Percentiles rank a stretch among this genome's conserved stretches.
phyloP scores from a whole-genome alignment of 495 filamentous ascomycete genomes.

The Hypoxylon fragiforme region DNA sequence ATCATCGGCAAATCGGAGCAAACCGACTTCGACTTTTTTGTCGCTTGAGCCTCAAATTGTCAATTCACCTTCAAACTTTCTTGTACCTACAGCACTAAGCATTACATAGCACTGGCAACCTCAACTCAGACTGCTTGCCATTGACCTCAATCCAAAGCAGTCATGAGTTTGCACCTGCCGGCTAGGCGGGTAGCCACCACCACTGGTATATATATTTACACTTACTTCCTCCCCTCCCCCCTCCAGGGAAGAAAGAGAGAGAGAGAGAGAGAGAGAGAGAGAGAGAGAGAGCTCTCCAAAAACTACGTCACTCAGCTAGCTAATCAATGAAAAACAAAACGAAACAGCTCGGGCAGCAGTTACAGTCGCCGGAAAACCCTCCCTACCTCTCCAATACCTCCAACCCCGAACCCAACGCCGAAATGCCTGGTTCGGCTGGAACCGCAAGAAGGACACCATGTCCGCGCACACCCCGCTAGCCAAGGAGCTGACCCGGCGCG shows the following conservation, averaged over 20 bases:
- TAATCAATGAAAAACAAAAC: slow-evolving; percentile 2
- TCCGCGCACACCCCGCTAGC: not conserved
- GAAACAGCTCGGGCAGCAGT: no score
- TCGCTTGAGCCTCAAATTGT: no score
- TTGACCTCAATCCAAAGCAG: slow-evolving; percentile 18
- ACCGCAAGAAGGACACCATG: slow-evolving; percentile 16
- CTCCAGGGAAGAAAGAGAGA: no score
- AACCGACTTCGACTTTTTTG: not conserved
- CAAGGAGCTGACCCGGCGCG: slow-evolving; percentile 17
- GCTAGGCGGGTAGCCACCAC: slow-evolving; percentile 45
- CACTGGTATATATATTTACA: slow-evolving; percentile 39
- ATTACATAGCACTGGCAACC: no score
- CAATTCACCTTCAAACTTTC: not conserved
- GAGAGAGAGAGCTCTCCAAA: no score
- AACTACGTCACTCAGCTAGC: slow-evolving; percentile 1
- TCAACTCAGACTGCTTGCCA: no score
- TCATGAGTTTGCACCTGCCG: slow-evolving; percentile 51
- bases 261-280: no score
- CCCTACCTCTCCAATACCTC: slow-evolving; percentile 27
- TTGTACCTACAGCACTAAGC: no score
- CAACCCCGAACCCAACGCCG: slow-evolving; percentile 33
- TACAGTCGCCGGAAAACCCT: slow-evolving; percentile 38
- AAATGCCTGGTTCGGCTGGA: slow-evolving; percentile 36
- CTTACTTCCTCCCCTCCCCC: slow-evolving; percentile 15
- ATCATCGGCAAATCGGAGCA: slow-evolving; percentile 9